Evolutionary conservation across 1,139 yeast genomes (phyloP).

Genomic region (Yamadazyma diddensiae): DNA sequence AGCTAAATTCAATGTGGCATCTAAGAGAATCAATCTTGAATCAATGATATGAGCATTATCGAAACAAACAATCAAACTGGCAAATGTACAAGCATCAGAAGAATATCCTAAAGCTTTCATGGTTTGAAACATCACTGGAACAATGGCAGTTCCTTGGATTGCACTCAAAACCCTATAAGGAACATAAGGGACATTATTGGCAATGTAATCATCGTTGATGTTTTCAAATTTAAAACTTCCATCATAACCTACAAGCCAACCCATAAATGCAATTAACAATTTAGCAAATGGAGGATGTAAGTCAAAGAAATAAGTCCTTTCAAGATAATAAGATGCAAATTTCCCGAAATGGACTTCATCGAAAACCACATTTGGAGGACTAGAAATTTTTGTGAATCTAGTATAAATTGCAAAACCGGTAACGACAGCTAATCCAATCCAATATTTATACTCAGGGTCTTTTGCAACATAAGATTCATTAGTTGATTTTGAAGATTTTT

Average conservation of each 20-base stretch:
- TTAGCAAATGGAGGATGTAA: conserved; percentile 98
- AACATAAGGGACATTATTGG: conserved; percentile 80
- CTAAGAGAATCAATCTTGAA: conserved; percentile 84
- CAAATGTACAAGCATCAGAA: conserved; percentile 73
- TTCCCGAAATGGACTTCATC: conserved; percentile 99
- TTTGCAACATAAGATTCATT: conserved; percentile 13
- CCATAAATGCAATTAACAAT: conserved; percentile 84
- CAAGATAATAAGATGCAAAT: conserved; percentile 84
- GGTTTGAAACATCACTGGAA: conserved; percentile 79
- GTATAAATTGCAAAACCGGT: conserved; percentile 67
- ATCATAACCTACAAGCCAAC: conserved; percentile 83
- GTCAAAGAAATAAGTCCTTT: conserved; percentile 87
- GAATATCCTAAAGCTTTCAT: conserved; percentile 81
- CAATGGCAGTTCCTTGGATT: conserved; percentile 73
- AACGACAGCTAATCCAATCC: conserved; percentile 42
- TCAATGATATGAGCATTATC: conserved; percentile 92
- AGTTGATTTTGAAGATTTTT: conserved; percentile 20
- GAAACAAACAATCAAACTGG: conserved; percentile 78
- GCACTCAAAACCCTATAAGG: conserved; percentile 86
- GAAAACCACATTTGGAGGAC: conserved; percentile 87
- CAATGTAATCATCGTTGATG: conserved; percentile 80
- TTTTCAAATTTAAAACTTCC: conserved; percentile 89
- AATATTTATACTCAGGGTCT: conserved; percentile 37
- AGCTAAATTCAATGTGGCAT: conserved; percentile 80
- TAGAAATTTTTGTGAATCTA: conserved; percentile 68